Conservation (phyloP, 179 eudicot genomes). For the Spergularia azorica region DNA sequence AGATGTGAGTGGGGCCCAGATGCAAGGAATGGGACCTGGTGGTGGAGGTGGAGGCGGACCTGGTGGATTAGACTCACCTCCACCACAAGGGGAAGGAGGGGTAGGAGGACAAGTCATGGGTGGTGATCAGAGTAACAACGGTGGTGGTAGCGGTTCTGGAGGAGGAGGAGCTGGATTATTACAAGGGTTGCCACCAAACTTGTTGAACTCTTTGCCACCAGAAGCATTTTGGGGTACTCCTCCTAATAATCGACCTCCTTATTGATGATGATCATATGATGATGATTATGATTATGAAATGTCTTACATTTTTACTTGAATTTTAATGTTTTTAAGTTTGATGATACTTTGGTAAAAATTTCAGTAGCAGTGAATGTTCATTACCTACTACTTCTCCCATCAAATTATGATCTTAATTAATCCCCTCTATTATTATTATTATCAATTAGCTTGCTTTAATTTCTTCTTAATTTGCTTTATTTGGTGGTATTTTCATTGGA, state of each 20-base stretch:
- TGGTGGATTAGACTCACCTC: conserved; percentile 40
- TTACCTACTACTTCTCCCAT: background rate
- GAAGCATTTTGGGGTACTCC: conserved; percentile 60
- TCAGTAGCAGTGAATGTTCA: conserved; percentile 8
- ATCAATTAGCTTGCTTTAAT: background rate
- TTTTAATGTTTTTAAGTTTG: conserved; percentile 22
- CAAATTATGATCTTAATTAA: background rate
- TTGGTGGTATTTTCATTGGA: background rate
- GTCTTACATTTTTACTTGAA: background rate
- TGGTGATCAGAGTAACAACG: conserved; percentile 25
- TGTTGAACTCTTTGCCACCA: conserved; percentile 63
- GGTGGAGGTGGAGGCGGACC: conserved; percentile 25
- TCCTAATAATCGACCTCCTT: conserved; percentile 51
- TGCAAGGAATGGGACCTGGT: conserved; percentile 16
- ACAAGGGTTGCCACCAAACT: conserved; percentile 66
- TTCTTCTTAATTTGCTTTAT: background rate
- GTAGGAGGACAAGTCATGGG: conserved; percentile 11
- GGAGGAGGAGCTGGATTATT: conserved; percentile 38
- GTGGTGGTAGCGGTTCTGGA: conserved; percentile 11
- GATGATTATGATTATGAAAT: background rate
- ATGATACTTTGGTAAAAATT: background rate
- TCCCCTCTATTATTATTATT: background rate
- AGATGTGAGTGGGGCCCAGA: conserved; percentile 34
- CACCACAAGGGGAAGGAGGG: background rate
- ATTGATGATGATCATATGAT: conserved; percentile 28